These are phyloP conservation scores for Veloboletus limbatus DNA, from an alignment of 1,284 basidiomycete genomes.

Conservation along the genomic window DNA sequence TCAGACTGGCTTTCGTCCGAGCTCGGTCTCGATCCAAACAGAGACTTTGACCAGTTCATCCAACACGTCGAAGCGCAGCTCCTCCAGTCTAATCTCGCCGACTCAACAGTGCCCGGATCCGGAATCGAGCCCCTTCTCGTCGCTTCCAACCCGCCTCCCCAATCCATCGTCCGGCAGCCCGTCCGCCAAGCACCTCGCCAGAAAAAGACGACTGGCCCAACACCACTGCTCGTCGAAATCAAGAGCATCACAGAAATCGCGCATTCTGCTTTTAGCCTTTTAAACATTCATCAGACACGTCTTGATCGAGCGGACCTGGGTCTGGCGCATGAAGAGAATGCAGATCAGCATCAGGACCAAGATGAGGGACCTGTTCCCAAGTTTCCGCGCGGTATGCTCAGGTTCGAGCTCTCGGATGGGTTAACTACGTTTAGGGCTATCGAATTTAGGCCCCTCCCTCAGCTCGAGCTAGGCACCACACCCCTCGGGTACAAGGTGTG, in stretches of 20 bases:
- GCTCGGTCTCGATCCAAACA: slow-evolving; percentile 43
- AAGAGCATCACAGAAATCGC: slow-evolving; percentile 72
- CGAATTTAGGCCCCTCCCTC: slow-evolving; percentile 59
- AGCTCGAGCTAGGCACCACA: slow-evolving; percentile 62
- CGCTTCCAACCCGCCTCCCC: slow-evolving; percentile 14
- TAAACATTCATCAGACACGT: slow-evolving; percentile 61
- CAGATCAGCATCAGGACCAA: slow-evolving; percentile 53
- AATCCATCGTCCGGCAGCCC: background rate
- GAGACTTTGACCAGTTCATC: slow-evolving; percentile 47
- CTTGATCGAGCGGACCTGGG: slow-evolving; percentile 58
- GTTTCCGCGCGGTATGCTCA: slow-evolving; percentile 69
- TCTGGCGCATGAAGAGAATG: slow-evolving; percentile 41
- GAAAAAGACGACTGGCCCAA: slow-evolving; percentile 35
- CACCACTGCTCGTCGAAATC: slow-evolving; percentile 66
- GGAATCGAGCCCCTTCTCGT: slow-evolving; percentile 56
- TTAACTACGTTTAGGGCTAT: slow-evolving; percentile 58
- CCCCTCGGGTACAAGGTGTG: slow-evolving; percentile 71
- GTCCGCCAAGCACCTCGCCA: slow-evolving; percentile 11
- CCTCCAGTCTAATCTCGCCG: slow-evolving; percentile 64
- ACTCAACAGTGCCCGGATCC: slow-evolving; percentile 66
- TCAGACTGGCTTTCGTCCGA: slow-evolving; percentile 59
- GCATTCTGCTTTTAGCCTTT: slow-evolving; percentile 63
- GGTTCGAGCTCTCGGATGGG: slow-evolving; percentile 67
- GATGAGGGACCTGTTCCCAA: slow-evolving; percentile 72
- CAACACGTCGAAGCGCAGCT: slow-evolving; percentile 59